These are phyloP conservation scores for Parachaetomium inaequale DNA, from an alignment of 495 filamentous ascomycete species.

Conservation along the genomic window DNA sequence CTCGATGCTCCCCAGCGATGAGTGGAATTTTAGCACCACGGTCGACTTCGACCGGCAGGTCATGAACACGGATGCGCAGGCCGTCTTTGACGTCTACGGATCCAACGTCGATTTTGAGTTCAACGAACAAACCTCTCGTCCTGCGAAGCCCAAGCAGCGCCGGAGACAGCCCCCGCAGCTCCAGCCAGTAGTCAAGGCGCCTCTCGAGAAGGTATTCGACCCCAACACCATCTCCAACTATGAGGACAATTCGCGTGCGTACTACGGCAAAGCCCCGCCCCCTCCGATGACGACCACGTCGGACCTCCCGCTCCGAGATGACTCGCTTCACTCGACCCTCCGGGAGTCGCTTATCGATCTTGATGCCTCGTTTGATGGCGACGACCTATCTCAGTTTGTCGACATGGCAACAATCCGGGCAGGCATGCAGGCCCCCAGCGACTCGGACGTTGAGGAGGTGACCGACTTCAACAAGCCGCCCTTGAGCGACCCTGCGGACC, in stretches of 20 bases:
- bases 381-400: slow-evolving; percentile 50
- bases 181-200: slow-evolving; percentile 44
- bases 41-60: slow-evolving; percentile 71
- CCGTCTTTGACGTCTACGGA: slow-evolving; percentile 52
- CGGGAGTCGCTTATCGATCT: slow-evolving; percentile 57
- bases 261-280: slow-evolving; percentile 43
- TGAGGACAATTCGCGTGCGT: slow-evolving; percentile 51
- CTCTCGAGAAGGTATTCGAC: slow-evolving; percentile 56
- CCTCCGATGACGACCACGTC: slow-evolving; percentile 37
- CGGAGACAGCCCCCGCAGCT: slow-evolving; percentile 51
- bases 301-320: slow-evolving; percentile 53
- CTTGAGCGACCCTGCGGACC: slow-evolving; percentile 48
- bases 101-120: slow-evolving; percentile 46
- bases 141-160: slow-evolving; percentile 39
- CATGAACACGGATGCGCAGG: slow-evolving; percentile 43
- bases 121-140: slow-evolving; percentile 41
- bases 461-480: slow-evolving; percentile 46
- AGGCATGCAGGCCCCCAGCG: slow-evolving; percentile 40
- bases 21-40: slow-evolving; percentile 92
- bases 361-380: slow-evolving; percentile 50
- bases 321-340: slow-evolving; percentile 48
- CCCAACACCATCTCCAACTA: slow-evolving; percentile 55
- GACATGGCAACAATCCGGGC: slow-evolving; percentile 60
- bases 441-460: slow-evolving; percentile 36
- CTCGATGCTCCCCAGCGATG: slow-evolving; percentile 51